phyloP scores from a whole-genome alignment of 78 protist species.

The Pigoraptor vietnamica region DNA sequence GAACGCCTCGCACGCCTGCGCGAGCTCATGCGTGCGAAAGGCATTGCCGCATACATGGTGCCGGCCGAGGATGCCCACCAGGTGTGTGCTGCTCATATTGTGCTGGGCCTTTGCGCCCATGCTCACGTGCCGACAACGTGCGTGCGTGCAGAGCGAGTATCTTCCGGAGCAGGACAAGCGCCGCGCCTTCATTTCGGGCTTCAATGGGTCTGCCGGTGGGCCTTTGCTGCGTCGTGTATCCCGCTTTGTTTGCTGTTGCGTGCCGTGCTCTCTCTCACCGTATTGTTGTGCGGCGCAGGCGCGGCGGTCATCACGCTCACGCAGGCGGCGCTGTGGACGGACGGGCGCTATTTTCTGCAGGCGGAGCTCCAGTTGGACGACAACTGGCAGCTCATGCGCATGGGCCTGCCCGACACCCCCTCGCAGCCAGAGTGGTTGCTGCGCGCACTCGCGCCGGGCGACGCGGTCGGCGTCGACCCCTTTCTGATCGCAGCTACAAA shows the following conservation, averaged over 20 bases:
- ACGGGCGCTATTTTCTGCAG: constrained; percentile 71
- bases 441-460: background rate
- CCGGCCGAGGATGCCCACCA: constrained; percentile 70
- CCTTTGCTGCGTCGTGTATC: too few species aligned
- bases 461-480: constrained; percentile 50
- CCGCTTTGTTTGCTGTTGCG: too few species aligned
- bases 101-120: too few species aligned
- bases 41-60: constrained; percentile 35
- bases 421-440: constrained; percentile 44
- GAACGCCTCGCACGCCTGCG: background rate
- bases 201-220: constrained; percentile 84
- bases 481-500: background rate
- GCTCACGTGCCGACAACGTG: background rate
- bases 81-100: background rate
- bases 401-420: constrained; percentile 38
- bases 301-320: constrained; percentile 56
- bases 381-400: constrained; percentile 69
- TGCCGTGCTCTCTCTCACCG: too few species aligned
- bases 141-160: constrained; percentile 63
- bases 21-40: background rate
- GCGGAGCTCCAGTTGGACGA: constrained; percentile 67
- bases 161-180: constrained; percentile 49
- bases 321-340: constrained; percentile 86
- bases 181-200: constrained; percentile 62
- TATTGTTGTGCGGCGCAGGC: background rate